A percentile compares a stretch with the other conserved stretches of the same genome.
Evolutionary conservation across 441 rosid genomes (phyloP).

Genomic region (Breynia disticha): DNA sequence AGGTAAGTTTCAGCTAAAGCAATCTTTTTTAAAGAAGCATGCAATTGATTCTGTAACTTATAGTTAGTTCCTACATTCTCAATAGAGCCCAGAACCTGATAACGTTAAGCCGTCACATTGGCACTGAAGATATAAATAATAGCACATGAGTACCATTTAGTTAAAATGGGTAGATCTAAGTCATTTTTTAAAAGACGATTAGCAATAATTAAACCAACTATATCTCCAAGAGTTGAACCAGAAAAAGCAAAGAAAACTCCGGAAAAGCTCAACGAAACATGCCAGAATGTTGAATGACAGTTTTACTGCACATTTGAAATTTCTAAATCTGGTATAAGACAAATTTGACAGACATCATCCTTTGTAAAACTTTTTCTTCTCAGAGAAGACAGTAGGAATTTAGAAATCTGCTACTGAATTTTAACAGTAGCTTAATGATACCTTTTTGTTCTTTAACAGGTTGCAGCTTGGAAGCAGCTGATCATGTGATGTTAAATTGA

Average conservation of each 20-base stretch:
- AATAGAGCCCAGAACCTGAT: too few relatives aligned
- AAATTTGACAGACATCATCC: too few relatives aligned
- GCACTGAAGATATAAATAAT: too few relatives aligned
- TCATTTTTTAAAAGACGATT: slow-evolving; percentile 1
- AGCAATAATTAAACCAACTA: background rate
- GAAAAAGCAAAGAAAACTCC: too few relatives aligned
- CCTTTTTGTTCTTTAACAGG: slow-evolving; percentile 19
- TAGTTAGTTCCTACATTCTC: too few relatives aligned
- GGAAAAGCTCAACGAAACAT: too few relatives aligned
- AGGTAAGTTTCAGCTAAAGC: slow-evolving; percentile 1
- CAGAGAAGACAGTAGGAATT: too few relatives aligned
- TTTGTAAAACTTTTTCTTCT: too few relatives aligned
- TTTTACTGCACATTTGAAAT: slow-evolving; percentile 10
- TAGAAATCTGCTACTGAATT: slow-evolving; percentile 6
- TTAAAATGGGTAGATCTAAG: slow-evolving; percentile 17
- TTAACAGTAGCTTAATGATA: background rate
- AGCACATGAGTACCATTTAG: background rate
- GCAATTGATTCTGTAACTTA: too few relatives aligned
- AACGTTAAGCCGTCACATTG: too few relatives aligned
- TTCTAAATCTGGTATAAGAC: background rate
- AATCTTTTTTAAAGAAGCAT: too few relatives aligned
- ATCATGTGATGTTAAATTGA: slow-evolving; percentile 44
- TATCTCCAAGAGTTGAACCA: too few relatives aligned
- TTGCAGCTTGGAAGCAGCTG: slow-evolving; percentile 35
- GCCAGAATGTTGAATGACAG: background rate